phyloP scores from a whole-genome alignment of 2,329 filamentous ascomycete species.

The Fusarium longipes region DNA sequence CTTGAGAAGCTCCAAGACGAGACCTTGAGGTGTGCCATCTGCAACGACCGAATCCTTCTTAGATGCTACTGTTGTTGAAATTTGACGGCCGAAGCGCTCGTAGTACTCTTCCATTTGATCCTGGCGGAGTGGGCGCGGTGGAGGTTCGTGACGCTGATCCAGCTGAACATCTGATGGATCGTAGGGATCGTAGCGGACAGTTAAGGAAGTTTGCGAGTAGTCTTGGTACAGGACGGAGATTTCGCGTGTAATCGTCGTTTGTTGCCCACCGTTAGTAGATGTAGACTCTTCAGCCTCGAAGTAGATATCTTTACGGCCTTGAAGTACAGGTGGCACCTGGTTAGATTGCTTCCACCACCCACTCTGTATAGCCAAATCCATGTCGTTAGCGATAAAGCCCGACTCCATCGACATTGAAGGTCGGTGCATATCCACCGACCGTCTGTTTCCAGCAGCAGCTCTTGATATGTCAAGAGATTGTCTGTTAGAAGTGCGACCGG shows the following conservation, averaged over 20 bases:
- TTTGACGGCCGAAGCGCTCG: conserved; percentile 80
- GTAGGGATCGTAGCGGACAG: conserved; percentile 79
- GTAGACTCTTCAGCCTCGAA: conserved; percentile 84
- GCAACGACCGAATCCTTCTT: conserved; percentile 85
- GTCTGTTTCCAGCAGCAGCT: conserved; percentile 57
- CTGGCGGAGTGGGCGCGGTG: conserved; percentile 84
- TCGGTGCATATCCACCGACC: conserved; percentile 80
- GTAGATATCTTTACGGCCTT: conserved; percentile 84
- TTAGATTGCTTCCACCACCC: conserved; percentile 91
- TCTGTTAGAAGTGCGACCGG: conserved; percentile 43
- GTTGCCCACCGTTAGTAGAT: conserved; percentile 75
- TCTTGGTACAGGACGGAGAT: conserved; percentile 92
- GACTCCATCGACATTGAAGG: conserved; percentile 79
- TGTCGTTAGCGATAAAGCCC: conserved; percentile 86
- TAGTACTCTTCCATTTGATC: conserved; percentile 93
- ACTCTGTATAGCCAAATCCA: conserved; percentile 79
- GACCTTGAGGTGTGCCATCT: conserved; percentile 81
- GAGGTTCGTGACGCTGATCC: conserved; percentile 87
- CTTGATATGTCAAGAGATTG: conserved; percentile 53
- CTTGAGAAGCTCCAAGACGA: conserved; percentile 83
- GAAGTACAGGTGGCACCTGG: conserved; percentile 81
- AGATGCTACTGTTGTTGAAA: conserved; percentile 74
- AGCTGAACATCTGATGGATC: conserved; percentile 78
- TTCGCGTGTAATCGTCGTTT: conserved; percentile 78
- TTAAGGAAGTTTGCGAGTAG: conserved; percentile 94